phyloP scores from a whole-genome alignment of 768 basidiomycete species.

The Pleurotus salmoneostramineus region DNA sequence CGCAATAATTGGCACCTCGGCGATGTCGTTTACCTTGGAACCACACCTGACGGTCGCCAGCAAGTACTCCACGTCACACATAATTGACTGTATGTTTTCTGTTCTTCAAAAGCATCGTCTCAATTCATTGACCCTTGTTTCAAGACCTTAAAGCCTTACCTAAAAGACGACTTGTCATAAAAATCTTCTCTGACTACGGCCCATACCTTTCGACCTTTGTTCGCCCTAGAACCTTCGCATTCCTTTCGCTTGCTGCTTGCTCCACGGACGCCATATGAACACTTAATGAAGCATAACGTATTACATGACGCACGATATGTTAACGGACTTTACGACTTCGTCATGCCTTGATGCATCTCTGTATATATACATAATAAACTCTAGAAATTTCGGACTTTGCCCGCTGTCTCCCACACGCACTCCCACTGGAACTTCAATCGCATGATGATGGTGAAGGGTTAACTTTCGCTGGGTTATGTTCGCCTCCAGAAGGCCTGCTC shows the following conservation, averaged over 20 bases:
- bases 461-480: too few relatives aligned
- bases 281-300: not conserved
- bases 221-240: not conserved
- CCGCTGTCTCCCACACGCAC: too few relatives aligned
- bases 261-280: not conserved
- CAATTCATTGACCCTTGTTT: not conserved
- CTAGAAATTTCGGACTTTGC: not conserved
- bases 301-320: not conserved
- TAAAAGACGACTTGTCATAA: not conserved
- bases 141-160: not conserved
- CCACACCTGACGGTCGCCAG: constrained; percentile 9
- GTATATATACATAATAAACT: not conserved
- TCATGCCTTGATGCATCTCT: constrained; percentile 1
- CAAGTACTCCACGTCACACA: constrained; percentile 8
- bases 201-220: not conserved
- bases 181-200: too few relatives aligned
- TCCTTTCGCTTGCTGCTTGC: not conserved
- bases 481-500: too few relatives aligned
- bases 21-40: constrained; percentile 13
- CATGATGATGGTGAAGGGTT: too few relatives aligned
- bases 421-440: too few relatives aligned
- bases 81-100: not conserved
- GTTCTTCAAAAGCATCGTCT: not conserved
- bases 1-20: constrained; percentile 4
- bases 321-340: not conserved